These are phyloP conservation scores for Pythium aristosporum DNA, from an alignment of 352 stramenopile species.

Conservation along the genomic window DNA sequence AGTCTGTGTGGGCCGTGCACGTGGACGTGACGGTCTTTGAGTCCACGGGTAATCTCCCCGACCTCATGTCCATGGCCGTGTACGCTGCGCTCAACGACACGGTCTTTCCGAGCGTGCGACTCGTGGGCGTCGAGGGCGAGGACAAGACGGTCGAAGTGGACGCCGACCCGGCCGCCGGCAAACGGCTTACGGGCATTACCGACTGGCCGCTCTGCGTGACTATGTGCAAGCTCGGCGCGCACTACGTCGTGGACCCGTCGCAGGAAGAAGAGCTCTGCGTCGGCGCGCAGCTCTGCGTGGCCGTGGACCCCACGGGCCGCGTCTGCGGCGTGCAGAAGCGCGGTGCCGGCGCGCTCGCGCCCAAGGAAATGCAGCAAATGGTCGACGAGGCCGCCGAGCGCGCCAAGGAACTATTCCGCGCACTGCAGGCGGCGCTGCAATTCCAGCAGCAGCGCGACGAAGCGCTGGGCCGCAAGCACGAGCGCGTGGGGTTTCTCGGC, in stretches of 20 bases:
- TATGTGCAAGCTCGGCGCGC: conserved; percentile 68
- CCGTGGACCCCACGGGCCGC: conserved; percentile 52
- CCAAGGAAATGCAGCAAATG: conserved; percentile 81
- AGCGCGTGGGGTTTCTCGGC: conserved; percentile 68
- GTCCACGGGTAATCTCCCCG: conserved; percentile 67
- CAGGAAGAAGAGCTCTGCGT: conserved; percentile 81
- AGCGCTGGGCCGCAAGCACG: conserved; percentile 42
- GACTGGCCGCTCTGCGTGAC: conserved; percentile 77
- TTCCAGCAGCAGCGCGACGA: conserved; percentile 53
- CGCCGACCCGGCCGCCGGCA: conserved; percentile 57
- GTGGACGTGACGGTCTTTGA: conserved; percentile 84
- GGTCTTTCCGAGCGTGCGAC: conserved; percentile 64
- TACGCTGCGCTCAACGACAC: conserved; percentile 83
- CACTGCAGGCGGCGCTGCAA: conserved; percentile 46
- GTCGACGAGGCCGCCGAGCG: conserved; percentile 66
- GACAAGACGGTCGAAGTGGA: conserved; percentile 80
- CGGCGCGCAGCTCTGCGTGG: conserved; percentile 69
- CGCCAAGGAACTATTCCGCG: conserved; percentile 64
- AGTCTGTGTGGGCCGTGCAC: conserved; percentile 72
- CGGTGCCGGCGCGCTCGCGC: conserved; percentile 59
- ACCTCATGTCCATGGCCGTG: conserved; percentile 78
- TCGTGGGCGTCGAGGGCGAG: conserved; percentile 71
- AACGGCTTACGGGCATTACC: conserved; percentile 42
- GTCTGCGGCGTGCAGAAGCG: conserved; percentile 81
- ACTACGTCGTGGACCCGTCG: conserved; percentile 65